Base-by-base conservation (phyloP, 2,329 filamentous ascomycete species). In the Botrytis byssoidea region DNA sequence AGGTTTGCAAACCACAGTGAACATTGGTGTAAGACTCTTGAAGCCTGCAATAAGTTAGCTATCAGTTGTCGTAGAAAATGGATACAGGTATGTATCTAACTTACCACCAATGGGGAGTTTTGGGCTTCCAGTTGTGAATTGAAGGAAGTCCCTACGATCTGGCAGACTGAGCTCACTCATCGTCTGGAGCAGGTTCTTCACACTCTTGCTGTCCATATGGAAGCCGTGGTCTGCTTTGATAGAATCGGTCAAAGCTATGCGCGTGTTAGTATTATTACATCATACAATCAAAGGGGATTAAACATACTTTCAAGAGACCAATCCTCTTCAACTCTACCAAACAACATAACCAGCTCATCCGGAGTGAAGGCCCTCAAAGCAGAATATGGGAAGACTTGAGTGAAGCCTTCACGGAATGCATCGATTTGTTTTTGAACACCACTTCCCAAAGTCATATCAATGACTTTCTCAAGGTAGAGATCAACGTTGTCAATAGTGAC, bases 1-100 rank as follows among this genome's bases (percentile, higher is more conserved):
- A n/a, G 95, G 95, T 83, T 98, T 98, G 87, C 96, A 98, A 61
- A 99, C 96, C 76, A 99, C 96, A 4, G 96, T 99, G 82, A 99
- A 98, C 91, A 98, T 98, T 32, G 96, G 96, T 3, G 94, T 98
- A 75, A 99, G 89, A 82, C 91, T 93, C 85, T 97, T 97, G 88
- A 99, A 99, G 74, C 96, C 95, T 98, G 73, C 65, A 68, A 48
- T 74, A 46, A 18, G 78, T 86, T 80, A 86, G 82, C 75, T 74
- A 57, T 61, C 51, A 66, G 20, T 16, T 20, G 16, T n/a, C 25
- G 42, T n/a, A 66, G 9, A 69, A 25, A 44, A 20, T 37, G 42
- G 72, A n/a, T 10, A 71, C 73, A 16, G 12, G 22, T 22, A 57
- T 22, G 51, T 32, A 51, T 35, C 46, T 63, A 73, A 86, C 91